Base-by-base conservation (phyloP, 345 rosid species). In the Clarkia xantiana region DNA sequence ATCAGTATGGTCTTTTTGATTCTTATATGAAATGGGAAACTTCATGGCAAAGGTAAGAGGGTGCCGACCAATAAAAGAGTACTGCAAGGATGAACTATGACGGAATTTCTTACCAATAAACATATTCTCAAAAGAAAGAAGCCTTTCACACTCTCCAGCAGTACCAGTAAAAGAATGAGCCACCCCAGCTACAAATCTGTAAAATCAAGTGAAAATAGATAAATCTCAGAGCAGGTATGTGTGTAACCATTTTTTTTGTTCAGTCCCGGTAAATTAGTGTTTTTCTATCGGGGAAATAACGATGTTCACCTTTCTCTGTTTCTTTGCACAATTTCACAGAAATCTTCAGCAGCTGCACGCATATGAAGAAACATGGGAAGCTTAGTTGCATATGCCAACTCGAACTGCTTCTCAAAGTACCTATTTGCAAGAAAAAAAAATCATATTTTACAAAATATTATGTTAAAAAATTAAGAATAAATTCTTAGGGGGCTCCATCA, bases 351-450 rank as follows among this genome's bases (percentile, higher is more conserved):
- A 51, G 96, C 95, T 44, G 87, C 96, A 64, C 94, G 94, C 96
- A 91, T 86, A 62, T 91, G 95, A 46, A 91, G 72, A 67, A 91
- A 91, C 96, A 91, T 84, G 1, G 96, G 96, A 55, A 86, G 71
- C 65, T 91, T 82, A 60, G 94, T 84, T 25, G 84, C 84, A 71
- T 72, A 49, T 51, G 95, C 96, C 73, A 91, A 62, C 54, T 84
- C 96, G 59, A 91, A 91, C 66, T 91, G 96, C 86, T 91, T 91
- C 84, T 78, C 94, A 63, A 91, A 87, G 52, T 84, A 84, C 79
- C 93, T 91, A 56, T 40, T 36, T 49, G 55, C 50, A 42, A 53
- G 44, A 45, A 48, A 57, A 22, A 49, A 70, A 14, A 10, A 57
- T 47, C n/a, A n/a, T 29, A 1, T 29, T 29, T 29, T 29, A 29